Base-by-base conservation (phyloP, 371 early-diverging fungal species). In the Neoconidiobolus thromboides region DNA sequence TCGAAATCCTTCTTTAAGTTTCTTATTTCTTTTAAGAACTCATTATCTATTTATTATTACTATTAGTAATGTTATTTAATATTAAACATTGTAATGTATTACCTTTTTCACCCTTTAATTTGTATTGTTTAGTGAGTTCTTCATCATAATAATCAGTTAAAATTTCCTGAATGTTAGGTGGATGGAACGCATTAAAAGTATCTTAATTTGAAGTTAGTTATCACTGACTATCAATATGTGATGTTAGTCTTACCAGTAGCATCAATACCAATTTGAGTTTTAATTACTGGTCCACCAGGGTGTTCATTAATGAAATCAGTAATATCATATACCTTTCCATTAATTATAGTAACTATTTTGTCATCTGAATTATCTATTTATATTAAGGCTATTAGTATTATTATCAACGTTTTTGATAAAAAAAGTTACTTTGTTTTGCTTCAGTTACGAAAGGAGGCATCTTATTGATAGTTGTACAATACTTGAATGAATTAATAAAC, bases 171-270 rank as follows among this genome's bases (percentile, higher is more conserved):
- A 86, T 78, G 57, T 77, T 72, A 62, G 73, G 74, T 12, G 80
- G 80, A 66, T 91, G 91, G 80, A 91, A 86, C 26, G 82, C 84
- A 63, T 87, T 81, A 68, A 93, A 93, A 4, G 86, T 85, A 64
- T 88, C 91, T 81, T 63, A 26, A 26, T 26, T 26, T 26, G 26
- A 26, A 26, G 26, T 26, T 26, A 26, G 26, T 26, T 26, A 26
- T 26, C 26, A 26, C 26, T 26, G 26, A 26, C 26, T 26, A 26
- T 26, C 26, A 26, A 26, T 26, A 26, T 26, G 26, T 26, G 26
- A 26, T 26, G 26, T 26, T 26, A 26, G 26, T 26, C 26, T 26
- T 76, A 82, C 83, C 83, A 49, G 90, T 80, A 56, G 83, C 86
- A 64, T 91, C 91, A 66, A 79, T 83, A 64, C 93, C 91, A 15